phyloP scores from a whole-genome alignment of 2,329 filamentous ascomycete species.

The Ophiognomonia clavigignenti-juglandacearum region DNA sequence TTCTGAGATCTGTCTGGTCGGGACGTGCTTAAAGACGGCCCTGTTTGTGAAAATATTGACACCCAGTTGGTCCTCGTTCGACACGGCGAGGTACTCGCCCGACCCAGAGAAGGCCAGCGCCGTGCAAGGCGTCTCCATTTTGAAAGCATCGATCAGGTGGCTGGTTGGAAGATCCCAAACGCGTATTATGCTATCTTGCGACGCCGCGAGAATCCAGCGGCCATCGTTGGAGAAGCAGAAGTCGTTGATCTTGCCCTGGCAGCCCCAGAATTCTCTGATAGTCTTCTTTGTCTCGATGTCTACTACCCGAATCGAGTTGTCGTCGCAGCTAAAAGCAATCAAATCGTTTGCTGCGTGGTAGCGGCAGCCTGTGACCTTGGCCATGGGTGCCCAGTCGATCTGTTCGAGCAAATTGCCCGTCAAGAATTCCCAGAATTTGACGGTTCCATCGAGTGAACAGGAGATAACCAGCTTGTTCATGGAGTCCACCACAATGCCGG shows the following conservation, averaged over 20 bases:
- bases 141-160: constrained; percentile 90
- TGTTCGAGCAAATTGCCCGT: constrained; percentile 75
- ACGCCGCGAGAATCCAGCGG: constrained; percentile 86
- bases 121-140: constrained; percentile 71
- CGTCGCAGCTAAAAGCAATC: constrained; percentile 83
- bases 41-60: constrained; percentile 97
- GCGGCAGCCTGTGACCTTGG: constrained; percentile 68
- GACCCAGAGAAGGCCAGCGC: constrained; percentile 83
- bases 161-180: constrained; percentile 96
- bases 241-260: constrained; percentile 68
- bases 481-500: constrained; percentile 82
- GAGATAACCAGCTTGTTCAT: constrained; percentile 83
- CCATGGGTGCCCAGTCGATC: constrained; percentile 77
- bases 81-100: constrained; percentile 91
- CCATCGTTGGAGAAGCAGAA: constrained; percentile 90
- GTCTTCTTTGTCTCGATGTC: constrained; percentile 87
- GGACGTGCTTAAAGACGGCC: constrained; percentile 81
- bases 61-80: constrained; percentile 75
- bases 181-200: constrained; percentile 72
- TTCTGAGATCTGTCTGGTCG: constrained; percentile 79
- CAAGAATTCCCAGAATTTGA: constrained; percentile 98
- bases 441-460: constrained; percentile 81
- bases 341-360: constrained; percentile 83
- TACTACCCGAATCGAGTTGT: constrained; percentile 80
- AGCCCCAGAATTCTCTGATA: constrained; percentile 89